phyloP scores from a whole-genome alignment of 2,329 filamentous ascomycete species.

The Dryadomyces quercus-mongolicae region DNA sequence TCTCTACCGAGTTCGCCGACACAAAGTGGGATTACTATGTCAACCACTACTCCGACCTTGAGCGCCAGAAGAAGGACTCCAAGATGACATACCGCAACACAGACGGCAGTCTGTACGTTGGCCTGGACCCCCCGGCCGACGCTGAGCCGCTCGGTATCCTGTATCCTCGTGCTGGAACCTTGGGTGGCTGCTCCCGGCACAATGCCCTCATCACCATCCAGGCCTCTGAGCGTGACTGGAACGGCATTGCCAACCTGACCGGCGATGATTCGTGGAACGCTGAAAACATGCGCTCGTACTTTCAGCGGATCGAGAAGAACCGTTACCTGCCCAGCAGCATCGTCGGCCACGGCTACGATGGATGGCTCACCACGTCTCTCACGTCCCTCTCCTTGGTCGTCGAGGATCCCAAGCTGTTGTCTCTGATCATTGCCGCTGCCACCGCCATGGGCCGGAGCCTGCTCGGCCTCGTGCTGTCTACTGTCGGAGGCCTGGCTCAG shows the following conservation, averaged over 20 bases:
- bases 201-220: slow-evolving; percentile 26
- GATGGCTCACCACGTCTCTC: slow-evolving; percentile 28
- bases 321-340: slow-evolving; percentile 28
- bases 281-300: slow-evolving; percentile 46
- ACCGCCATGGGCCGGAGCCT: slow-evolving; percentile 15
- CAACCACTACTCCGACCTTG: slow-evolving; percentile 42
- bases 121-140: slow-evolving; percentile 20
- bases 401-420: slow-evolving; percentile 14
- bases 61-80: slow-evolving; percentile 34
- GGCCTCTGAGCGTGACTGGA: slow-evolving; percentile 28
- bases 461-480: slow-evolving; percentile 39
- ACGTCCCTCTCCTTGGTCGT: slow-evolving; percentile 24
- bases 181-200: slow-evolving; percentile 25
- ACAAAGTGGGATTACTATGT: slow-evolving; percentile 48
- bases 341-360: slow-evolving; percentile 38
- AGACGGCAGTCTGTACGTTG: slow-evolving; percentile 23
- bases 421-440: slow-evolving; percentile 16
- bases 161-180: slow-evolving; percentile 24
- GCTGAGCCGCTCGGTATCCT: slow-evolving; percentile 21
- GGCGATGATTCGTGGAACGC: slow-evolving; percentile 32
- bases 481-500: slow-evolving; percentile 40
- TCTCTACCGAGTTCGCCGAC: slow-evolving; percentile 13
- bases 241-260: slow-evolving; percentile 25
- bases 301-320: slow-evolving; percentile 39
- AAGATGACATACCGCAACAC: slow-evolving; percentile 30